A percentile compares a stretch with the other conserved stretches of the same genome.
These are phyloP conservation scores for Leishmania arabica DNA, from an alignment of 208 protist species.

Conservation along the genomic window DNA sequence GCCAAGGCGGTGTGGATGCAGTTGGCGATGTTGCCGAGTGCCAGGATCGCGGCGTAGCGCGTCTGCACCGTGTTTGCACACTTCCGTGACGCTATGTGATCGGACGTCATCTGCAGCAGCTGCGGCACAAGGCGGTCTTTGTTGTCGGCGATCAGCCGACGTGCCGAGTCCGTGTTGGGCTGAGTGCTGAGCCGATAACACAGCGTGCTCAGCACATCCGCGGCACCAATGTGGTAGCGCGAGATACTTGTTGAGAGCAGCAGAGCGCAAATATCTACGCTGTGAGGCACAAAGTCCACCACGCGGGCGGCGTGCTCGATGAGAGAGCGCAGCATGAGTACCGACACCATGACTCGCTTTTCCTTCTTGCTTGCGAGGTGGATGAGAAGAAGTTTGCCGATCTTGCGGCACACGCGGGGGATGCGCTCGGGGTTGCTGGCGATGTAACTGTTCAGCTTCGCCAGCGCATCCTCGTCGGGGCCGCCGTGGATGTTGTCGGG, in stretches of 20 bases:
- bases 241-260: conserved; percentile 42
- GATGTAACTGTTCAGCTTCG: conserved; percentile 72
- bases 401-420: conserved; percentile 83
- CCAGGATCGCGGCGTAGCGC: conserved; percentile 63
- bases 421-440: conserved; percentile 83
- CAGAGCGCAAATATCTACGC: conserved; percentile 54
- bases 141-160: conserved; percentile 65
- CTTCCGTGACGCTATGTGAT: conserved; percentile 26
- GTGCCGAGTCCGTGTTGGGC: conserved; percentile 51
- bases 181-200: conserved; percentile 54
- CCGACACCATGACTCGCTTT: conserved; percentile 65
- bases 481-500: conserved; percentile 40
- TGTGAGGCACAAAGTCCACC: conserved; percentile 76
- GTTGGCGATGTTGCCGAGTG: conserved; percentile 51
- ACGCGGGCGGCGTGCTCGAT: conserved; percentile 56
- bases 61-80: conserved; percentile 37
- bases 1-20: conserved; percentile 57
- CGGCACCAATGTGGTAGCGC: conserved; percentile 66
- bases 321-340: conserved; percentile 60
- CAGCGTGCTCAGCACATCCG: conserved; percentile 63
- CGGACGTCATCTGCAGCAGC: conserved; percentile 62
- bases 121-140: conserved; percentile 57
- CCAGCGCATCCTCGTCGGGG: conserved; percentile 63
- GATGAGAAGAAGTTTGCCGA: conserved; percentile 56
- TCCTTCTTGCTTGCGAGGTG: conserved; percentile 43